Evolutionary conservation across 345 rosid genomes (phyloP), one percentile per base, ranked within the genome.

Genomic region (Alliaria petiolata): DNA sequence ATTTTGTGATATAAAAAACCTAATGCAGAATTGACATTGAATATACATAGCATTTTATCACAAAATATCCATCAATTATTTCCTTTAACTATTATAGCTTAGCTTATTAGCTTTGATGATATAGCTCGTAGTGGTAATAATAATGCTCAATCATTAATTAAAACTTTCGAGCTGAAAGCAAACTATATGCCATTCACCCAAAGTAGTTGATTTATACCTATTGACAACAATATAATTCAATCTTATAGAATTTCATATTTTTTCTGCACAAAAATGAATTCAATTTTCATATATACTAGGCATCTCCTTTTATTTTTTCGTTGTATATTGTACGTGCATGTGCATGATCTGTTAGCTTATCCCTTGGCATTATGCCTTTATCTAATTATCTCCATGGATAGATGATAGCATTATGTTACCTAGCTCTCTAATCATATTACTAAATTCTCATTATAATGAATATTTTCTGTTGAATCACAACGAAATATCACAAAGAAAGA

Each of bases 1-100:
- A n/a, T 10, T 61, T 25, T 26, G 12, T 59, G 28, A 43, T 55
- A 42, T 42, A 36, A 26, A 14, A 44, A 73, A 42, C 34, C 7
- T 12, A 65, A 8, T 56, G 52, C 60, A 26, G 56, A 46, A 46
- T 7, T 55, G 71, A 65, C 43, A 50, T 55, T 56, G n/a, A 25
- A 64, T 3, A 54, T 54, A 63, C 54, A n/a, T n/a, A 22, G 12
- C 50, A 55, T 16, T 28, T 35, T 26, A 39, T 17, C 40, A 70
- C 60, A 60, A 38, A 60, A 19, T 14, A 28, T 50, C 43, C 43
- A 49, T 19, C 22, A 11, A 9, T 6, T 50, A 11, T 60, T 39
- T 60, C n/a, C 50, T 4, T 6, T 36, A 69, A 17, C 67, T 8
- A 10, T 7, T 25, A 35, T 17, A 46, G 45, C n/a, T n/a, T n/a